Conservation (phyloP, 345 rosid genomes). For the Lagerstroemia speciosa region DNA sequence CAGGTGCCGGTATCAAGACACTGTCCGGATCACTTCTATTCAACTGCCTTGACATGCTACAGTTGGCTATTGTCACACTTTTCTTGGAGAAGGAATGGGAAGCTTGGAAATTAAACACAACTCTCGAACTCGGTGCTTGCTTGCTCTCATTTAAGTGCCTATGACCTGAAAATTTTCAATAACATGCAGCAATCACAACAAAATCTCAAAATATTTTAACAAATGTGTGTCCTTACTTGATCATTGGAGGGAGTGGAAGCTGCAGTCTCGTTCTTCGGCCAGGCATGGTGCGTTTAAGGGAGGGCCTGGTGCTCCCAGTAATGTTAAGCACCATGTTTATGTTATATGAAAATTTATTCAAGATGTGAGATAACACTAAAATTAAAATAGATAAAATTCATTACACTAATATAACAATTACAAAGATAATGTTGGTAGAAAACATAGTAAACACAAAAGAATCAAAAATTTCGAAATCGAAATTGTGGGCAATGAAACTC, state of each 20-base stretch:
- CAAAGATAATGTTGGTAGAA: too few species aligned
- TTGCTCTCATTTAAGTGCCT: constrained; percentile 28
- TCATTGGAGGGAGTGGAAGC: constrained; percentile 32
- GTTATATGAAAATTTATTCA: too few species aligned
- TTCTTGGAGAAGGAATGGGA: constrained; percentile 34
- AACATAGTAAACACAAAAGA: too few species aligned
- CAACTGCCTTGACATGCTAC: constrained; percentile 60
- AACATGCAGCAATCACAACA: too few species aligned
- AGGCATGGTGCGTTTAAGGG: constrained; percentile 57
- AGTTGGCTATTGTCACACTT: constrained; percentile 36
- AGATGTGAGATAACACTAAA: too few species aligned
- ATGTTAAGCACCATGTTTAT: constrained; percentile 54
- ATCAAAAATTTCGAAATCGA: too few species aligned
- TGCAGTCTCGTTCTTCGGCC: constrained; percentile 40
- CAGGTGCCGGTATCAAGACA: constrained; percentile 51
- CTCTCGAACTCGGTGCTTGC: constrained; percentile 33
- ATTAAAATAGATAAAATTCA: too few species aligned
- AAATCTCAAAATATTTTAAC: background rate
- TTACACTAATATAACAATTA: too few species aligned
- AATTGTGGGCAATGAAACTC: too few species aligned
- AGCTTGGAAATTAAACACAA: constrained; percentile 38
- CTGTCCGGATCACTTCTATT: constrained; percentile 49
- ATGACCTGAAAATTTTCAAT: background rate
- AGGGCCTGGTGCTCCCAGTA: constrained; percentile 54
- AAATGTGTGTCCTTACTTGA: background rate